Base-by-base conservation (phyloP, 495 filamentous ascomycete genomes). In the Tuber brumale region DNA sequence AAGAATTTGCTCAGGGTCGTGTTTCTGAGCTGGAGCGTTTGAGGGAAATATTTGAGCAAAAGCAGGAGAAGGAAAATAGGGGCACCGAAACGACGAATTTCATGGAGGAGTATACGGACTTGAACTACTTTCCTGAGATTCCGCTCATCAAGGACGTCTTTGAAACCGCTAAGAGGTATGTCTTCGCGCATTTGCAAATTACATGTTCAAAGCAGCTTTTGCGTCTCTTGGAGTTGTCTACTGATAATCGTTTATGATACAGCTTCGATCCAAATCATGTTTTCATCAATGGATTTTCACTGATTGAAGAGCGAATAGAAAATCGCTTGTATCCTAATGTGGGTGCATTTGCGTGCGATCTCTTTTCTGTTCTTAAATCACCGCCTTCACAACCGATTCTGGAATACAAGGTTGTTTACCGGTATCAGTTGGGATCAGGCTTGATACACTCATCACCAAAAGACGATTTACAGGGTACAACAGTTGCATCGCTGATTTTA, bases 111-210 rank as follows among this genome's bases (percentile, higher is more conserved):
- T 89, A 95, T 78, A 88, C 97, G 21, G 93, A 97, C 82, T 91
- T 86, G 39, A 90, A 97, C 76, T 98, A 97, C 83, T 97, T 97
- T 79, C 96, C 95, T 10, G 89, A 95, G 21, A 87, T 90, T 80
- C 90, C 90, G 76, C 85, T 97, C 51, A 87, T 99, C 10, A 89
- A 88, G 84, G 92, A 92, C 3, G 89, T 97, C 39, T 85, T 97
- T 72, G 91, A 97, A 71, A 94, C 91, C 83, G 94, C 93, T 31
- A 85, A 88, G 82, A 84, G 82, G 91, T 82, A 71, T 84, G 83
- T 83, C 83, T 81, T 71, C n/a, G 21, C 12, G 21, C 48, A 23
- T 61, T 48, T 39, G n/a, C 37, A 21, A 45, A 42, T 70, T 41
- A 19, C 8, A 18, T 27, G 23, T 51, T 23, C 74, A 41, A 48